A percentile compares a stretch with the other conserved stretches of the same genome.
These are phyloP conservation scores for Batkoa obscura DNA, from an alignment of 371 early-diverging fungal species.

Conservation along the genomic window DNA sequence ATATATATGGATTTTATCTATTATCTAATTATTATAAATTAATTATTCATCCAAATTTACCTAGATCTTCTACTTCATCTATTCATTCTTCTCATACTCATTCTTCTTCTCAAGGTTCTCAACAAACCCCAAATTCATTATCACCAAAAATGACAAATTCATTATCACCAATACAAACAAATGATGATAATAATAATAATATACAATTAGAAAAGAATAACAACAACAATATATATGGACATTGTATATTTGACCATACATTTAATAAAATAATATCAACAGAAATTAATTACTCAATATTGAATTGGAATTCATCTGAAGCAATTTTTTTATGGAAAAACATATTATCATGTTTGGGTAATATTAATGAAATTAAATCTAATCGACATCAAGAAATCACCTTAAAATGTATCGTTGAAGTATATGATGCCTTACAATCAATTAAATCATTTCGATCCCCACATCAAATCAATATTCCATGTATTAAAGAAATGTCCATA, in stretches of 20 bases:
- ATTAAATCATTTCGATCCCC: background rate
- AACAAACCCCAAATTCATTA: background rate
- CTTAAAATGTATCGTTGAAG: background rate
- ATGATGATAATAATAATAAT: background rate
- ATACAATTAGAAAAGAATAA: background rate
- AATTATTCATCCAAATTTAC: background rate
- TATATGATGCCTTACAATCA: background rate
- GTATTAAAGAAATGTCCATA: background rate
- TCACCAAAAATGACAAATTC: no score
- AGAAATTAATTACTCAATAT: background rate
- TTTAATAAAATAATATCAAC: background rate
- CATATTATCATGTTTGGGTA: slow-evolving; percentile 43
- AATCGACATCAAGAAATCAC: background rate
- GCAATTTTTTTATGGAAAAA: slow-evolving; percentile 41
- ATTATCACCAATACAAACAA: background rate
- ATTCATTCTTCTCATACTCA: background rate
- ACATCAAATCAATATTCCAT: background rate
- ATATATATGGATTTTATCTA: slow-evolving; percentile 4
- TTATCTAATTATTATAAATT: background rate
- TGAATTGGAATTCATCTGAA: slow-evolving; percentile 16
- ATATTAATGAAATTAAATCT: slow-evolving; percentile 30
- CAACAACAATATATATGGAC: background rate
- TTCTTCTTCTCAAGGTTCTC: background rate
- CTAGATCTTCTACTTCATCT: background rate
- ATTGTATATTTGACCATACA: background rate